These are phyloP conservation scores for Phytomonas francai DNA, from an alignment of 208 protist species.

Conservation along the genomic window DNA sequence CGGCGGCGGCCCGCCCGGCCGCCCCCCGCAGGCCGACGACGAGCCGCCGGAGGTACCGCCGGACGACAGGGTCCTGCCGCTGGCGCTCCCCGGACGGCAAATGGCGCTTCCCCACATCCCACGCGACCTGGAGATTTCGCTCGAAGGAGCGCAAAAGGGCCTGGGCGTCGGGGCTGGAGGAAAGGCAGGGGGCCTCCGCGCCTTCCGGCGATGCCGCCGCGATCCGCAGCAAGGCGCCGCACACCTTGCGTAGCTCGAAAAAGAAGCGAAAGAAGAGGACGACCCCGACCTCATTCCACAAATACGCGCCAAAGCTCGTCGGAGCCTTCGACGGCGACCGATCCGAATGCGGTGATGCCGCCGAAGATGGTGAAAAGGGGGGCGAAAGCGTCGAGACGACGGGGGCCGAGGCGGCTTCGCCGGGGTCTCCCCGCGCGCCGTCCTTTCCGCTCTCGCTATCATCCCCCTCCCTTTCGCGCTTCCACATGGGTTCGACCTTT, in stretches of 20 bases:
- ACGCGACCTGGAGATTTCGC: no score
- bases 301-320: constrained; percentile 37
- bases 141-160: no score
- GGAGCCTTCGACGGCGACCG: constrained; percentile 4
- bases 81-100: constrained; percentile 14
- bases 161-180: no score
- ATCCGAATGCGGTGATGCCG: neutral
- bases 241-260: constrained; percentile 19
- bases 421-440: neutral
- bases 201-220: no score
- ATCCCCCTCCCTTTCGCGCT: constrained; percentile 13
- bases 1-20: constrained; percentile 6
- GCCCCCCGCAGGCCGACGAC: neutral
- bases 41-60: constrained; percentile 7
- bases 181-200: no score
- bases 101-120: constrained; percentile 16
- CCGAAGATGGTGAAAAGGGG: neutral
- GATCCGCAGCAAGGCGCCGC: no score
- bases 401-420: neutral
- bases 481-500: neutral
- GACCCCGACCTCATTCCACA: constrained; percentile 67
- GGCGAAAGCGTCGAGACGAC: no score
- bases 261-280: constrained; percentile 41
- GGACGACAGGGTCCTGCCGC: constrained; percentile 2
- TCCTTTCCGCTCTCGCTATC: neutral